Evolutionary conservation across 2,329 filamentous ascomycete species (phyloP), one percentile per base, ranked within the genome.

Genomic region (Arachnopeziza araneosa): DNA sequence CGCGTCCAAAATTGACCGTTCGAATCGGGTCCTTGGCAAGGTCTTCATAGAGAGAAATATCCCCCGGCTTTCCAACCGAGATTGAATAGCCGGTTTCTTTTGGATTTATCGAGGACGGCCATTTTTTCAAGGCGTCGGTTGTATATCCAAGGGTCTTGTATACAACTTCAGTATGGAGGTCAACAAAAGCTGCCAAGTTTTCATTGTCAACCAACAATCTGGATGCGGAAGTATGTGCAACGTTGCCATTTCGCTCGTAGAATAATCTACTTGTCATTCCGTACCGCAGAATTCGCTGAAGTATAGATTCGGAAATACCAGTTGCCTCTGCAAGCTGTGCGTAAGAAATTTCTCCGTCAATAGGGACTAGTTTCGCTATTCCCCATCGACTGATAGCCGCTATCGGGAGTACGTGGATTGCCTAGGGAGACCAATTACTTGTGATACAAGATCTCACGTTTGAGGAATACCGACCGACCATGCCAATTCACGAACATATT

Each of bases 191-290:
- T 5, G 63, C 66, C 5, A 73, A 61, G 9, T 63, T 57, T 6
- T 64, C 63, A 51, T 73, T 68, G 21, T 71, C 65, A 1, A 72
- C 60, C 5, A 77, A 62, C 68, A 85, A 83, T 19, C 51, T 57
- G 12, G 60, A 64, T 30, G 58, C 56, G 3, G 60, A 55, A 0
- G 57, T 64, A 24, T 67, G 60, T 24, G 58, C 60, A 19, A 65
- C 55, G 1, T 57, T 44, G 0, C 59, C 60, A 0, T 59, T n/a
- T 10, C 52, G 56, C 30, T 66, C 63, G 22, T 50, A 23, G 24
- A 67, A 67, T 57, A 85, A 74, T n/a, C 74, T 72, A 62, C 77
- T 80, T 14, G 80, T 83, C 75, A 84, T 84, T 54, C 78, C 80
- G 66, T 83, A 77, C 9, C 82, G 80, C 21, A 82, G 68, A 2